Evolutionary conservation across 2,329 filamentous ascomycete genomes (phyloP), one percentile per base, ranked within the genome.

Genomic region (Aureobasidium sp.): DNA sequence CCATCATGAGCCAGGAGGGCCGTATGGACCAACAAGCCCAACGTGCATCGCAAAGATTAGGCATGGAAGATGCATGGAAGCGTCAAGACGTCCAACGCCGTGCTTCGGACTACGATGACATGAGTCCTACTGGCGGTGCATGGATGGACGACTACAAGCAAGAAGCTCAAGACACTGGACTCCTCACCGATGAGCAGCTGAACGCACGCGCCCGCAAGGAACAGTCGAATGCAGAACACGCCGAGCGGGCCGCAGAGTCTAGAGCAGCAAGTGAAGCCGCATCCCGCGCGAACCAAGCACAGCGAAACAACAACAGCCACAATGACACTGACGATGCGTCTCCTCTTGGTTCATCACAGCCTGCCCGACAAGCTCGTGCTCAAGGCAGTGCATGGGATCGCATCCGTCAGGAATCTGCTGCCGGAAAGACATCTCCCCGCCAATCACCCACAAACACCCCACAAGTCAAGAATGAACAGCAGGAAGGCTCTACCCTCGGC

Each of bases 341-440:
- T 3, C 30, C 30, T 4, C 16, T 42, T 10, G 35, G 34, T 16
- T 4, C 38, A 21, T 27, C 30, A 10, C 50, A 42, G 24, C 1
- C 50, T 14, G 29, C 30, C 25, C 38, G 21, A 1, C 38, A 27
- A 5, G 11, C 30, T 24, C 39, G 27, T 22, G 21, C 38, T 19
- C 21, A 37, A 3, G 70, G 70, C 11, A 73, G 70, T 34, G 62
- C 70, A 1, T 75, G 73, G 73, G 73, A 75, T 8, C 65, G 71
- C 30, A 58, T 75, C 25, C 66, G 73, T 25, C 68, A 35, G 62
- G 57, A 44, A 12, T 29, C 51, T 14, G 24, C 39, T 8, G 22
- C 24, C 3, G 22, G 16, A 16, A 53, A 44, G 24, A 10, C 21
- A 8, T 44, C 49, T 16, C 19, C 49, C 10, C 48, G 48, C 12